Base-by-base conservation (phyloP, 208 protist species). In the Endotrypanum monterogeii region DNA sequence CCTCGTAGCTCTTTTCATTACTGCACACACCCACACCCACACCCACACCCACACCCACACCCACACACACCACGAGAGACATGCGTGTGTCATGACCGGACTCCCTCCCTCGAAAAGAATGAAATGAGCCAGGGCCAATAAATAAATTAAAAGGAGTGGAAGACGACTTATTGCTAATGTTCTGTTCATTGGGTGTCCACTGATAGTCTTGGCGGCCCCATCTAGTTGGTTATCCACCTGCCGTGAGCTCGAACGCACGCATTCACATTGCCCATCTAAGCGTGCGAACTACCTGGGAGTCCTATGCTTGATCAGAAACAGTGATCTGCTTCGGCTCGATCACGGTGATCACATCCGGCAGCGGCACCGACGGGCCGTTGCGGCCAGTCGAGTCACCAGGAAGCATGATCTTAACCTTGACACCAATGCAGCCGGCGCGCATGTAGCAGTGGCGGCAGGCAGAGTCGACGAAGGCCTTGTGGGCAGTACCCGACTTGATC, bases 381-480 rank as follows among this genome's bases (percentile, higher is more conserved):
- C 61, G 78, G 77, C 95, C 92, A 67, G 73, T 83, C 67, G 94
- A 87, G 82, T 99, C 98, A 60, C 76, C 83, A 30, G 99, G 98
- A 23, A 99, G 91, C 99, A 99, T 99, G 87, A 99, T 99, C 79
- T 97, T 97, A 75, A 99, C 98, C 80, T 98, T 98, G 68, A 99
- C 94, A 88, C 99, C 99, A 71, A 99, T 94, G 69, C 98, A 93
- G 87, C 98, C 98, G 84, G 99, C 99, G 68, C 98, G 94, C 66
- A 99, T 86, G 76, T 99, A 88, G 85, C 99, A 98, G 95, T 99
- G 98, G 71, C 99, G 90, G 54, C 95, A 90, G 76, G 98, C 99
- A 65, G 72, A 80, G 88, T 99, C 98, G 25, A 99, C 90, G 83
- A 98, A 99, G 57, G 89, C 71, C 74, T 95, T 94, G 68, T 89